Evolutionary conservation across 116 monocot species (phyloP), one percentile per base, ranked within the genome.

Genomic region (Phalaenopsis hybrid): DNA sequence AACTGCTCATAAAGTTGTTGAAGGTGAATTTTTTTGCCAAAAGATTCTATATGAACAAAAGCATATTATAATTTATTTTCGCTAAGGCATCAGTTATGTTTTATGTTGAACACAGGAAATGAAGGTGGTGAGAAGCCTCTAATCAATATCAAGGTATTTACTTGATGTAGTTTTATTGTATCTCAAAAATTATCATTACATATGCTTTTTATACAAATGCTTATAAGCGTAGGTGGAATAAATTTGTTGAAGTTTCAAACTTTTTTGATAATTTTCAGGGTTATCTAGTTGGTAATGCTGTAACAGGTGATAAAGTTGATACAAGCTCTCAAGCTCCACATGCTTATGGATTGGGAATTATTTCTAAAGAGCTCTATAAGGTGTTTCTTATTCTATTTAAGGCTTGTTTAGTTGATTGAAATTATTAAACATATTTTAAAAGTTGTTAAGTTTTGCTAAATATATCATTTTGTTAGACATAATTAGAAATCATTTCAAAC

Each of bases 261-360:
- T 55, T 7, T 52, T 77, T 51, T 2, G 18, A 4, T 52, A n/a
- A 0, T 49, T 52, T 77, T 3, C 12, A 83, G 83, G 83, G 83
- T 31, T 83, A 83, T 69, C 2, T 52, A 2, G 34, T 83, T 78
- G 83, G 83, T 25, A 83, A 83, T 18, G 23, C 78, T 25, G 13
- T 10, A 50, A 83, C 83, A 34, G 78, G 70, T 46, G 83, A 83
- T n/a, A 6, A 49, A 21, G 68, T 41, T 51, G 83, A 83, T 68
- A 45, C 44, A 3, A 78, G 5, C 49, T 6, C 83, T 55, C 70
- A 49, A 48, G 37, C 55, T 25, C 69, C 51, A 1, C 51, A 78
- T 83, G 83, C 83, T 83, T 51, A 78, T 83, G 77, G 77, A 44
- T 44, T 78, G 68, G 83, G 78, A 61, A 78, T 83, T 23, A 78